Evolutionary conservation across 2,329 filamentous ascomycete genomes (phyloP).

Genomic region (Arthroderma sp.): DNA sequence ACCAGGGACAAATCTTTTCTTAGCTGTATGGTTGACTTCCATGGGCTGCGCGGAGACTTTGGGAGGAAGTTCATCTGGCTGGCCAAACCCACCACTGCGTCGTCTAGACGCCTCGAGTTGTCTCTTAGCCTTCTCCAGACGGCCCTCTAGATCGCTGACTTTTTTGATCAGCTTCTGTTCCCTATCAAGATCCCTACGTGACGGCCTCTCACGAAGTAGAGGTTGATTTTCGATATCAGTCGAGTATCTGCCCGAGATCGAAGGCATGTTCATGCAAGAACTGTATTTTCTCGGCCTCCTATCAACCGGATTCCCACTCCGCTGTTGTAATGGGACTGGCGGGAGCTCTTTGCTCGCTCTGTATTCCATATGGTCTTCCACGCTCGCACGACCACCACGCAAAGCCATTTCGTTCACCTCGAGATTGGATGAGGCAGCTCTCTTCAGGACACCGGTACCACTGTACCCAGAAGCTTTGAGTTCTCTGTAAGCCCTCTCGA

Average conservation of each 20-base stretch:
- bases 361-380: not conserved
- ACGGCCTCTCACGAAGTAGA: conserved; percentile 34
- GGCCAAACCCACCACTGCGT: not conserved
- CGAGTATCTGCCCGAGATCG: not conserved
- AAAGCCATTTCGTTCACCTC: not conserved
- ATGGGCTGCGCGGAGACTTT: conserved; percentile 7
- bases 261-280: conserved; percentile 1
- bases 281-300: not conserved
- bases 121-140: conserved; percentile 42
- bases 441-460: conserved; percentile 17
- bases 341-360: conserved; percentile 1
- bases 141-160: conserved; percentile 47
- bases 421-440: not conserved
- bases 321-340: not conserved
- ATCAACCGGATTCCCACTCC: too few species aligned
- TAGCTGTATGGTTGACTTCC: conserved; percentile 5
- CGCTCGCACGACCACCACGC: not conserved
- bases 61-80: conserved; percentile 29
- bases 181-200: conserved; percentile 44
- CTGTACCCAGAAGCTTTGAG: conserved; percentile 41
- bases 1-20: conserved; percentile 29
- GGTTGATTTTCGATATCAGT: not conserved
- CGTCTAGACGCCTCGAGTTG: conserved; percentile 28
- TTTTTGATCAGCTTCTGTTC: conserved; percentile 46
- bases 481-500: conserved; percentile 39